These are phyloP conservation scores for Chaetomiaceae sp. DNA, from an alignment of 2,329 filamentous ascomycete species.

Conservation along the genomic window DNA sequence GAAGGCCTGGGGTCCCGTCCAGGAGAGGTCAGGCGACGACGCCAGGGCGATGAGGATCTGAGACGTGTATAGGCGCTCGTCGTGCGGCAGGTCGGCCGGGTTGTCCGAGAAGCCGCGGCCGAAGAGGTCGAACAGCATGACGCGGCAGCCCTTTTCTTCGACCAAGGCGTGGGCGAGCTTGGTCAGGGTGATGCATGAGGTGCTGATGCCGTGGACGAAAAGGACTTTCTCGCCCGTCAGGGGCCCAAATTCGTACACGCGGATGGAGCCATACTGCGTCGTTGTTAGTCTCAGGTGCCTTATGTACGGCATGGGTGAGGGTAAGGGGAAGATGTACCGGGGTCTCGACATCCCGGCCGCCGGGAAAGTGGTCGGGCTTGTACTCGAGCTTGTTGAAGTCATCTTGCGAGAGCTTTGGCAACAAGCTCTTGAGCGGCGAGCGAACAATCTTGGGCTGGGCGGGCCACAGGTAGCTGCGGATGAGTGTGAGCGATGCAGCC, in stretches of 20 bases:
- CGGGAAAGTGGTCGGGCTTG: slow-evolving; percentile 64
- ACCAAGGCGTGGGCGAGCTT: slow-evolving; percentile 64
- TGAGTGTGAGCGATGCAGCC: slow-evolving; percentile 19
- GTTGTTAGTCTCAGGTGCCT: slow-evolving; percentile 6
- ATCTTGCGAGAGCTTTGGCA: slow-evolving; percentile 24
- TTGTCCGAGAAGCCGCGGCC: slow-evolving; percentile 64
- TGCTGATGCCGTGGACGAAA: slow-evolving; percentile 79
- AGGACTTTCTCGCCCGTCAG: slow-evolving; percentile 68
- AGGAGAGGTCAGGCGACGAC: slow-evolving; percentile 61
- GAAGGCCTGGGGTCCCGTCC: slow-evolving; percentile 56
- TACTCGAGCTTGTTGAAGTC: slow-evolving; percentile 42
- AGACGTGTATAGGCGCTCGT: slow-evolving; percentile 66
- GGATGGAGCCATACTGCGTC: slow-evolving; percentile 61
- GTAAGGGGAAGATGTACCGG: slow-evolving; percentile 42
- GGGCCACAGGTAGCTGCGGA: slow-evolving; percentile 27
- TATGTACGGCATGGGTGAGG: too few relatives aligned
- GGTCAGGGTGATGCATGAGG: slow-evolving; percentile 68
- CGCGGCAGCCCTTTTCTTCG: slow-evolving; percentile 58
- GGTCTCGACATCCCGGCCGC: slow-evolving; percentile 67
- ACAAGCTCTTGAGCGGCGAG: slow-evolving; percentile 26
- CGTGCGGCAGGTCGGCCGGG: slow-evolving; percentile 63
- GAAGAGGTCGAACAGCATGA: slow-evolving; percentile 76
- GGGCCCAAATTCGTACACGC: slow-evolving; percentile 81
- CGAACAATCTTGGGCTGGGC: slow-evolving; percentile 19
- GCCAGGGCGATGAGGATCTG: slow-evolving; percentile 68